These are phyloP conservation scores for Erythrophleum ivorense DNA, from an alignment of 331 rosid species.

Conservation along the genomic window DNA sequence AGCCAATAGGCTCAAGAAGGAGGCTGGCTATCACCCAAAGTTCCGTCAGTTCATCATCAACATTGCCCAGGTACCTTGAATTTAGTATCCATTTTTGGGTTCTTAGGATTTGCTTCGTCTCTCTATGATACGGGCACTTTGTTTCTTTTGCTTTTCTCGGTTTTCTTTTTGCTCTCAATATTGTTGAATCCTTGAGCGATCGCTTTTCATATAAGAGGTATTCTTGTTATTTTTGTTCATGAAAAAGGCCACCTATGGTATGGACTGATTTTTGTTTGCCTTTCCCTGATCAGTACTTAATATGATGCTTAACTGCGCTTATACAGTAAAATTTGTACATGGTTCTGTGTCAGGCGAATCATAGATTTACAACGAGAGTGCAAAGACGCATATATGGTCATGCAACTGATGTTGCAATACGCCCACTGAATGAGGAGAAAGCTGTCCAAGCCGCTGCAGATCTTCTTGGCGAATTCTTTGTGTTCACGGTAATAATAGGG, in stretches of 20 bases:
- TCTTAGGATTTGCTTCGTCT: not conserved
- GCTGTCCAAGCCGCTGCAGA: conserved; percentile 91
- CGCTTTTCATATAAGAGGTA: not conserved
- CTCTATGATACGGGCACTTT: not conserved
- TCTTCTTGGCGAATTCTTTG: conserved; percentile 75
- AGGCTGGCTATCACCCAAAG: conserved; percentile 78
- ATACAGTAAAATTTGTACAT: not conserved
- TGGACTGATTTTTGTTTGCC: not conserved
- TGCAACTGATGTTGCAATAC: conserved; percentile 66
- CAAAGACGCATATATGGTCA: conserved; percentile 79
- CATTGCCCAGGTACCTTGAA: conserved; percentile 68
- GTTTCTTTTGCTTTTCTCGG: not conserved
- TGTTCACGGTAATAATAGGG: conserved; percentile 58
- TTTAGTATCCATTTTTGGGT: not conserved
- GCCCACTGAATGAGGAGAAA: conserved; percentile 73
- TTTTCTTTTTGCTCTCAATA: not conserved
- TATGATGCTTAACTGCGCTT: not conserved
- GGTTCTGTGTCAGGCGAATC: conserved; percentile 58
- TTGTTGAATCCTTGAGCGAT: not conserved
- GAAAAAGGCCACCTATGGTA: not conserved
- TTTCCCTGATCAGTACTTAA: not conserved
- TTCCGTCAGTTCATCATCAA: conserved; percentile 66
- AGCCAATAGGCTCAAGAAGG: conserved; percentile 77
- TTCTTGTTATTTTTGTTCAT: conserved; percentile 1
- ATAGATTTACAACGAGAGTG: conserved; percentile 62